Evolutionary conservation across 805 yeast genomes (phyloP), one percentile per base, ranked within the genome.

Genomic region (Candida bentonensis): DNA sequence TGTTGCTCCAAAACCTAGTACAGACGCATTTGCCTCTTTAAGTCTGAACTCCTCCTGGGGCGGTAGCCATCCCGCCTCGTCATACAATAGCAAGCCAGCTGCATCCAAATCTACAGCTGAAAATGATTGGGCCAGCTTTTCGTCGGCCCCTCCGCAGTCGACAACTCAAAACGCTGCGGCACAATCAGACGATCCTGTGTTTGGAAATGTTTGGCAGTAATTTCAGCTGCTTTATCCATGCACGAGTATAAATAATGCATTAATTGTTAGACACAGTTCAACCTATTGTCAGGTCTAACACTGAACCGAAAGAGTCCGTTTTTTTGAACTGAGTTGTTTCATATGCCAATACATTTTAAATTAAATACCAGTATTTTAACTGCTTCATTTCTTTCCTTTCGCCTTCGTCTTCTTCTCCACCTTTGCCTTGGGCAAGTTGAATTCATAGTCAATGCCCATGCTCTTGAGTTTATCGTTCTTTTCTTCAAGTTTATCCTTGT

Each of bases 361-460:
- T 4, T 42, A 28, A 27, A 9, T 33, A 21, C 15, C 13, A 11
- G 25, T 26, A 17, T 28, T 15, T 22, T 15, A 28, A n/a, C 22
- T 34, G 22, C 11, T 11, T 13, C 23, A 17, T 22, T 40, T 23
- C 47, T 44, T 33, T 42, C 44, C 46, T 43, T 36, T 41, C 15
- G 50, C 44, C 23, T 40, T 34, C 26, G 25, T 34, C 4, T n/a
- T 43, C 25, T 26, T 13, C 11, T 39, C 23, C 2, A 42, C 44
- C 22, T 43, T 42, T 20, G 48, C 41, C 45, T 42, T 42, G 25
- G n/a, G 33, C 36, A 22, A 13, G 13, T 30, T 17, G 21, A 39
- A 45, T 15, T 41, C 48, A 47, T 67, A 80, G 49, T 76, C 73
- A 44, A 81, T 78, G 15, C 88, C 87, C 51, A 71, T 65, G 27